Percentiles rank a stretch among this genome's conserved stretches.
phyloP scores from a whole-genome alignment of 106 monocot genomes.

The Allium cepa region DNA sequence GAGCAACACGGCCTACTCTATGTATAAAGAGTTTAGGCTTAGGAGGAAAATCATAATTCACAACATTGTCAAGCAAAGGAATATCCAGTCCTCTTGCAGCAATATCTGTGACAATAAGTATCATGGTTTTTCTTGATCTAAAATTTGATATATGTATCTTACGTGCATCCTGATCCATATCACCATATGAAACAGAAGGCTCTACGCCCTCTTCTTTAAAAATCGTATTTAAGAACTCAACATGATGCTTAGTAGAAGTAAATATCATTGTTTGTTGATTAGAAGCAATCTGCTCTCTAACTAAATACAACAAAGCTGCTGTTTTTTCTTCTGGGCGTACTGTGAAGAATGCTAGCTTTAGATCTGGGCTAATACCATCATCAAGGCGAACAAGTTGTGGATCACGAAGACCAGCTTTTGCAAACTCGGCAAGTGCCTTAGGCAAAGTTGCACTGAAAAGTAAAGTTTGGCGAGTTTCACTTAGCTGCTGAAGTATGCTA shows the following conservation, averaged over 20 bases:
- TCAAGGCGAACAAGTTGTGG: constrained; percentile 81
- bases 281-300: constrained; percentile 68
- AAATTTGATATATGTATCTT: constrained; percentile 84
- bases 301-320: constrained; percentile 78
- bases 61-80: constrained; percentile 96
- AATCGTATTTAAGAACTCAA: constrained; percentile 76
- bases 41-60: constrained; percentile 94
- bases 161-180: constrained; percentile 98
- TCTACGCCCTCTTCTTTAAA: constrained; percentile 87
- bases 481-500: constrained; percentile 57
- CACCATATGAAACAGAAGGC: constrained; percentile 80
- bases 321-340: constrained; percentile 89
- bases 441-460: constrained; percentile 96
- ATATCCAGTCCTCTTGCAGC: constrained; percentile 97
- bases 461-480: constrained; percentile 87
- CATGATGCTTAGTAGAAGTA: constrained; percentile 93
- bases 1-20: constrained; percentile 87
- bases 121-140: constrained; percentile 86
- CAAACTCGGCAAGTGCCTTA: constrained; percentile 89
- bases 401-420: constrained; percentile 89
- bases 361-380: constrained; percentile 87
- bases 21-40: constrained; percentile 97
- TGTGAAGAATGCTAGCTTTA: constrained; percentile 67
- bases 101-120: constrained; percentile 92
- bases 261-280: constrained; percentile 86